Evolutionary conservation across 2,329 filamentous ascomycete species (phyloP).

Genomic region (Monilinia polystroma): DNA sequence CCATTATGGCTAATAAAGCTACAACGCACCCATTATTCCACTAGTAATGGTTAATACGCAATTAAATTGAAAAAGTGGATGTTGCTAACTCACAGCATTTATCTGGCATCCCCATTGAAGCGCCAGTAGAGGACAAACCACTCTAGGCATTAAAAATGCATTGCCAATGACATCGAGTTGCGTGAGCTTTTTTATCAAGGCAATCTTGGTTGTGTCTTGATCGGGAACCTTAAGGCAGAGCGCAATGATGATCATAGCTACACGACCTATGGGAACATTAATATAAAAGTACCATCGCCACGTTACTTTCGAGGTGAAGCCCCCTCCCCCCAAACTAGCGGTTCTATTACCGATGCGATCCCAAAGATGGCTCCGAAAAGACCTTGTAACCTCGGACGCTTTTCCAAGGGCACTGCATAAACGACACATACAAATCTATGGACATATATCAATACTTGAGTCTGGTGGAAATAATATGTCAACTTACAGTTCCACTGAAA

Average conservation of each 20-base stretch:
- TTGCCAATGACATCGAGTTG: conserved; percentile 9
- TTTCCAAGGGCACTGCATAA: background rate
- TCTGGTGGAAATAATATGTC: background rate
- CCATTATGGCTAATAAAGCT: conserved; percentile 38
- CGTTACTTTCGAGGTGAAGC: conserved; percentile 5
- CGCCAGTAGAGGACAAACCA: conserved; percentile 39
- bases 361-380: conserved; percentile 15
- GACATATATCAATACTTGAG: background rate
- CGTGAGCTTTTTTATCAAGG: conserved; percentile 1
- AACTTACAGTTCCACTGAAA: background rate
- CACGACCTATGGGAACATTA: conserved; percentile 2
- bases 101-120: conserved; percentile 43
- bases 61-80: background rate
- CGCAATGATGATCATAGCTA: background rate
- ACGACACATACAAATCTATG: background rate
- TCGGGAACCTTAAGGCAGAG: conserved; percentile 13
- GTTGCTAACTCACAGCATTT: conserved; percentile 31
- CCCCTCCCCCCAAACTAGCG: conserved; percentile 25
- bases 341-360: conserved; percentile 7
- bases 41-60: conserved; percentile 1
- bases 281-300: conserved; percentile 16
- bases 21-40: conserved; percentile 36
- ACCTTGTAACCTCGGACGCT: conserved; percentile 11
- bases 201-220: background rate
- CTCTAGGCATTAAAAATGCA: conserved; percentile 12